A percentile compares a stretch with the other conserved stretches of the same genome.
Evolutionary conservation across 2,329 filamentous ascomycete genomes (phyloP).

Genomic region (Sporothrix curviconia): DNA sequence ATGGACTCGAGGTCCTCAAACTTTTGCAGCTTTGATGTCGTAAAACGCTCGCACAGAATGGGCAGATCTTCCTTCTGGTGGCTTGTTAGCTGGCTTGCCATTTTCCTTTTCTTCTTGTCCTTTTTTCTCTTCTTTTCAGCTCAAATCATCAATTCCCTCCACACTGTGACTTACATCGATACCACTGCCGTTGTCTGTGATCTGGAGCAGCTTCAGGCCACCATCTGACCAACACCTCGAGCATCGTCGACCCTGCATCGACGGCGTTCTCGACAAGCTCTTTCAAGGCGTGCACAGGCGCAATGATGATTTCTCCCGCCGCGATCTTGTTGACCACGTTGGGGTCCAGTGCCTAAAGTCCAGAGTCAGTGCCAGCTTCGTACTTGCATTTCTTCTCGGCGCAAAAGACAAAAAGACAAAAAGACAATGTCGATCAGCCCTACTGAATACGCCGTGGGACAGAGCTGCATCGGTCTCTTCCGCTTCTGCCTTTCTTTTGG

Average conservation of each 20-base stretch:
- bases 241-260: constrained; percentile 86
- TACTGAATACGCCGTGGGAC: constrained; percentile 39
- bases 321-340: constrained; percentile 98
- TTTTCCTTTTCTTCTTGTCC: neutral
- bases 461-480: neutral
- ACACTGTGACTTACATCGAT: constrained; percentile 79
- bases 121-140: too few species aligned
- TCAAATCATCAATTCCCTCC: too few species aligned
- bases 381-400: too few species aligned
- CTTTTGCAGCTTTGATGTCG: constrained; percentile 87
- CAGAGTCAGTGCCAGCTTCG: too few species aligned
- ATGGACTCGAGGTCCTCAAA: constrained; percentile 91
- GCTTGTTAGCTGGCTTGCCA: neutral
- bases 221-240: constrained; percentile 93
- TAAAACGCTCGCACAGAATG: constrained; percentile 92
- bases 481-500: constrained; percentile 13
- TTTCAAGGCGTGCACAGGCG: constrained; percentile 91
- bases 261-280: constrained; percentile 96
- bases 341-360: constrained; percentile 73
- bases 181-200: constrained; percentile 93
- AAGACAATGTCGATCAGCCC: too few species aligned
- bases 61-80: constrained; percentile 77
- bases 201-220: constrained; percentile 88
- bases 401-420: too few species aligned
- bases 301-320: constrained; percentile 95